A percentile compares a stretch with the other conserved stretches of the same genome.
Evolutionary conservation across 805 yeast species (phyloP).

Genomic region (Nakazawaea wyomingensis): DNA sequence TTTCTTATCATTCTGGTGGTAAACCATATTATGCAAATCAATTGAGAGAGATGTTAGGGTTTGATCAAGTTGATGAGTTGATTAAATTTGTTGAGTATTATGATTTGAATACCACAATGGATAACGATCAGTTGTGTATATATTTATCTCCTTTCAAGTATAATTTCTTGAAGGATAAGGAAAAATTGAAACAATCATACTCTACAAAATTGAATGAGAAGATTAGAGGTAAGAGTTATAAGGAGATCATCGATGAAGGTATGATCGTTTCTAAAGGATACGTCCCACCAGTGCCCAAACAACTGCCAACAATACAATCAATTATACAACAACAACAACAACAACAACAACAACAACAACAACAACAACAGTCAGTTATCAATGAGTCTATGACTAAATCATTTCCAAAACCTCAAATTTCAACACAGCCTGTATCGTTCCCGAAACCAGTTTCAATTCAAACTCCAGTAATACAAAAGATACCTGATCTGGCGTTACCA

Average conservation of each 20-base stretch:
- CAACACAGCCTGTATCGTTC: too few relatives aligned
- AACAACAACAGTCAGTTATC: too few relatives aligned
- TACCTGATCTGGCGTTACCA: background rate
- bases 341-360: background rate
- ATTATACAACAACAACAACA: background rate
- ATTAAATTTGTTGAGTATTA: constrained; percentile 57
- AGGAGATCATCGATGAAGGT: constrained; percentile 38
- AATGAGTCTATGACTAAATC: too few relatives aligned
- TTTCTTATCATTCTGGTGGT: constrained; percentile 64
- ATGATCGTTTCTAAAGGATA: constrained; percentile 14
- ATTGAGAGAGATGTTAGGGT: constrained; percentile 53
- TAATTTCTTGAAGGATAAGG: constrained; percentile 28
- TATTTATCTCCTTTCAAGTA: constrained; percentile 39
- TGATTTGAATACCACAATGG: constrained; percentile 39
- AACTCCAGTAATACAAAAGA: background rate
- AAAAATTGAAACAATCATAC: constrained; percentile 43
- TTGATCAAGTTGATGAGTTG: constrained; percentile 54
- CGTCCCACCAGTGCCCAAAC: background rate
- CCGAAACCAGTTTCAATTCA: too few relatives aligned
- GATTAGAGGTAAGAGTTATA: constrained; percentile 23
- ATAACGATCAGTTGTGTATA: constrained; percentile 30
- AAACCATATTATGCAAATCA: constrained; percentile 52
- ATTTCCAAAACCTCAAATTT: too few relatives aligned
- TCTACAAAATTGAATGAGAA: constrained; percentile 37
- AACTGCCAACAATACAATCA: constrained; percentile 6